Evolutionary conservation across 805 yeast genomes (phyloP).

Genomic region (Pichia californica): DNA sequence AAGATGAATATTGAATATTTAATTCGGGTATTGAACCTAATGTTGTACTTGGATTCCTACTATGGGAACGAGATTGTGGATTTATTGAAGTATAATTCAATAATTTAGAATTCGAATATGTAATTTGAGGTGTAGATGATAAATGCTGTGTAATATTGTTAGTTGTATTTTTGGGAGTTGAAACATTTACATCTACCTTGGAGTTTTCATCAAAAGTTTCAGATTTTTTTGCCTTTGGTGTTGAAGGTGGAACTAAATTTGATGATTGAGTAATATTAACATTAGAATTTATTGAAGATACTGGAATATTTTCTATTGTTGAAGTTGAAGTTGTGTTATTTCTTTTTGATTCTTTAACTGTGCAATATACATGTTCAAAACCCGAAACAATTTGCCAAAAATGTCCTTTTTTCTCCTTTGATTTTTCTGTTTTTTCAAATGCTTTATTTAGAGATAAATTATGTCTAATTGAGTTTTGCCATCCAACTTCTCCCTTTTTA

Average conservation of each 20-base stretch:
- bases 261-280: background rate
- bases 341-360: slow-evolving; percentile 46
- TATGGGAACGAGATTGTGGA: background rate
- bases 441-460: slow-evolving; percentile 90
- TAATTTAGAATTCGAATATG: too few species aligned
- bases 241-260: background rate
- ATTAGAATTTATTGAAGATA: too few species aligned
- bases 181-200: too few species aligned
- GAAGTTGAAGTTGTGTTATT: background rate
- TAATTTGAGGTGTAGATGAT: too few species aligned
- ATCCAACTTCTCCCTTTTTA: slow-evolving; percentile 79
- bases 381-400: slow-evolving; percentile 91
- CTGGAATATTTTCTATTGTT: too few species aligned
- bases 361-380: slow-evolving; percentile 71
- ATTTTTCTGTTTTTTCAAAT: slow-evolving; percentile 82
- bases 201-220: too few species aligned
- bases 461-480: slow-evolving; percentile 98
- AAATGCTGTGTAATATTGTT: too few species aligned
- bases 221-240: background rate
- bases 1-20: slow-evolving; percentile 10
- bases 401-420: slow-evolving; percentile 86
- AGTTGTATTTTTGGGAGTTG: too few species aligned
- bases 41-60: slow-evolving; percentile 2
- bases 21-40: slow-evolving; percentile 10
- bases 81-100: background rate